These are phyloP conservation scores for Flagelloscypha sp. DNA, from an alignment of 768 basidiomycete genomes.

Conservation along the genomic window DNA sequence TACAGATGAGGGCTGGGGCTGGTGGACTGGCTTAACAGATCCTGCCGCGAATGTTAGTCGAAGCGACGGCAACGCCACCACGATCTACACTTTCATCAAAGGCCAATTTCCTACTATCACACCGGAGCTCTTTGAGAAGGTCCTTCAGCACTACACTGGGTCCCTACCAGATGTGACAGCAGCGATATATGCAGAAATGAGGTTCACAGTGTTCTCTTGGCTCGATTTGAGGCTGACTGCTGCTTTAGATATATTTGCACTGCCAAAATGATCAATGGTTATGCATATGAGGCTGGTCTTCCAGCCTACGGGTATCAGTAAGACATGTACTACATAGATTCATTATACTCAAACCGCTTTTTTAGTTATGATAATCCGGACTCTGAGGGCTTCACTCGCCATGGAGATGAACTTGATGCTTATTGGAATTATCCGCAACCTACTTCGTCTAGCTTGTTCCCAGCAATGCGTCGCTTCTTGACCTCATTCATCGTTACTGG, in stretches of 20 bases:
- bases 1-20: conserved; percentile 34
- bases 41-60: too few relatives aligned
- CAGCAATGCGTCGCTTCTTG: too few relatives aligned
- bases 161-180: too few relatives aligned
- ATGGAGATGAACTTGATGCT: conserved; percentile 28
- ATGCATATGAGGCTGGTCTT: conserved; percentile 14
- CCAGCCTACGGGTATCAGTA: conserved; percentile 30
- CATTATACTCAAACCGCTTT: not conserved
- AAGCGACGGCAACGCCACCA: conserved; percentile 28
- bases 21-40: conserved; percentile 27
- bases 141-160: conserved; percentile 26
- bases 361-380: conserved; percentile 33
- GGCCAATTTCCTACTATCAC: conserved; percentile 30
- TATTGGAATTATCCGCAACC: too few relatives aligned
- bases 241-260: conserved; percentile 41
- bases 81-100: conserved; percentile 32
- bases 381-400: conserved; percentile 26
- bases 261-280: conserved; percentile 26
- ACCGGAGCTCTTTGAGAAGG: conserved; percentile 19
- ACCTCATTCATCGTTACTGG: conserved; percentile 3
- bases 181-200: too few relatives aligned
- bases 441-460: too few relatives aligned
- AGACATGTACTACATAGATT: conserved; percentile 5
- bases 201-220: too few relatives aligned
- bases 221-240: too few relatives aligned